These are phyloP conservation scores for Platanthera zijinensis DNA, from an alignment of 106 monocot genomes.

Conservation along the genomic window DNA sequence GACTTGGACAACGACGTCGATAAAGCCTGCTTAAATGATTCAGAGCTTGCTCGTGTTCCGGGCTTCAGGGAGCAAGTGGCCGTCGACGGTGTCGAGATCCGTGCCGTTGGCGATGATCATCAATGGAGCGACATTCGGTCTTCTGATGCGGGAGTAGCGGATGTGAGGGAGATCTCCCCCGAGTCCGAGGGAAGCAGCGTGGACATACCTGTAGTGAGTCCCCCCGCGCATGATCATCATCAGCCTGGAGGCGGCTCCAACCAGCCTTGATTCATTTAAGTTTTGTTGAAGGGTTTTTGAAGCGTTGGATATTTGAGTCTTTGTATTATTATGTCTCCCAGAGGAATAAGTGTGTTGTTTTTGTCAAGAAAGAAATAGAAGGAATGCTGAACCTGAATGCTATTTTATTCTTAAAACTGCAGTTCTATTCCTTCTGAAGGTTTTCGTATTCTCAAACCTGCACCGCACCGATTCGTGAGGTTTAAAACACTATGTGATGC, in stretches of 20 bases:
- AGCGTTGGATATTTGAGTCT: background rate
- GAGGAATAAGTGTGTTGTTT: background rate
- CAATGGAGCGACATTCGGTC: constrained; percentile 59
- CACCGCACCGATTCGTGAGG: too few species aligned
- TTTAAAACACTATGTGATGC: too few species aligned
- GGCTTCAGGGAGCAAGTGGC: constrained; percentile 29
- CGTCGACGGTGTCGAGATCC: constrained; percentile 47
- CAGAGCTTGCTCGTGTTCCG: constrained; percentile 27
- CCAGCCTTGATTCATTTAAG: constrained; percentile 2
- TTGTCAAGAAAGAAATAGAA: background rate
- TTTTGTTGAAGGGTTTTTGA: background rate
- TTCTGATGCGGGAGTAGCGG: constrained; percentile 37
- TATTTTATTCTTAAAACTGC: background rate
- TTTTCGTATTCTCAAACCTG: too few species aligned
- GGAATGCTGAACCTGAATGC: background rate
- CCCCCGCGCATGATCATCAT: constrained; percentile 20
- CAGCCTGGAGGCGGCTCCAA: constrained; percentile 25
- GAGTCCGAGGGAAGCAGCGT: constrained; percentile 58
- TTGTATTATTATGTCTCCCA: background rate
- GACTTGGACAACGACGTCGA: constrained; percentile 69
- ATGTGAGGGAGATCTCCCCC: constrained; percentile 72
- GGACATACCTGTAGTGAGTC: constrained; percentile 60
- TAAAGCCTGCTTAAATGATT: constrained; percentile 81
- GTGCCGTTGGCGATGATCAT: constrained; percentile 31
- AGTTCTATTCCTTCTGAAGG: too few species aligned